Conservation (phyloP, 805 yeast genomes). For the Spathaspora arborariae region DNA sequence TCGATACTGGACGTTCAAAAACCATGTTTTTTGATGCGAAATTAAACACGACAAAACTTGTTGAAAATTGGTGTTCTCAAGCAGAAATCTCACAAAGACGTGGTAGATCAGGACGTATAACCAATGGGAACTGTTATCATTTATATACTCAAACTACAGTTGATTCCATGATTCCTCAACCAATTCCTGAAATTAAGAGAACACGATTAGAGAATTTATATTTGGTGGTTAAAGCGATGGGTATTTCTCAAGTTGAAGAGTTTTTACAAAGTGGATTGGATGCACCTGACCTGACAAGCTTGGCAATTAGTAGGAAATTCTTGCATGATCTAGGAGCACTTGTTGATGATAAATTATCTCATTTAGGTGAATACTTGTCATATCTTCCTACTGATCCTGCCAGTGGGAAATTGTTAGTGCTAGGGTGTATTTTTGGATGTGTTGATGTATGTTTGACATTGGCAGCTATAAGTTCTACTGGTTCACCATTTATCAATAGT, state of each 20-base stretch:
- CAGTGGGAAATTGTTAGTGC: slow-evolving; percentile 76
- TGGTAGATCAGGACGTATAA: slow-evolving; percentile 98
- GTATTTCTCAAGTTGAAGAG: slow-evolving; percentile 62
- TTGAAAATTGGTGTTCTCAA: slow-evolving; percentile 82
- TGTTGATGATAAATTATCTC: slow-evolving; percentile 46
- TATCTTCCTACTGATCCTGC: slow-evolving; percentile 82
- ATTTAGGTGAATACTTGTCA: slow-evolving; percentile 76
- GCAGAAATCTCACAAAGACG: slow-evolving; percentile 90
- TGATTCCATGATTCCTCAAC: slow-evolving; percentile 59
- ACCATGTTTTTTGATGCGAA: slow-evolving; percentile 66
- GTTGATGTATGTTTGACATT: slow-evolving; percentile 72
- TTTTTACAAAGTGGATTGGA: slow-evolving; percentile 78
- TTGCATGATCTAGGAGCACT: slow-evolving; percentile 76
- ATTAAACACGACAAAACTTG: slow-evolving; percentile 63
- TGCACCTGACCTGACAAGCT: slow-evolving; percentile 59
- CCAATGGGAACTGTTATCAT: slow-evolving; percentile 77
- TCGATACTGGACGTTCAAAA: slow-evolving; percentile 85
- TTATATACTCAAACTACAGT: slow-evolving; percentile 63
- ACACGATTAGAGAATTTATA: slow-evolving; percentile 81
- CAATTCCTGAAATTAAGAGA: slow-evolving; percentile 85
- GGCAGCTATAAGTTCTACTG: slow-evolving; percentile 73
- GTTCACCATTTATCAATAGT: slow-evolving; percentile 67
- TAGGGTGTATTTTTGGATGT: slow-evolving; percentile 81
- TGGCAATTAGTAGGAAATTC: slow-evolving; percentile 47
- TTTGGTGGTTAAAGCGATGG: slow-evolving; percentile 85